Conservation (phyloP, 768 basidiomycete species). For the Lanmaoa rubissima region DNA sequence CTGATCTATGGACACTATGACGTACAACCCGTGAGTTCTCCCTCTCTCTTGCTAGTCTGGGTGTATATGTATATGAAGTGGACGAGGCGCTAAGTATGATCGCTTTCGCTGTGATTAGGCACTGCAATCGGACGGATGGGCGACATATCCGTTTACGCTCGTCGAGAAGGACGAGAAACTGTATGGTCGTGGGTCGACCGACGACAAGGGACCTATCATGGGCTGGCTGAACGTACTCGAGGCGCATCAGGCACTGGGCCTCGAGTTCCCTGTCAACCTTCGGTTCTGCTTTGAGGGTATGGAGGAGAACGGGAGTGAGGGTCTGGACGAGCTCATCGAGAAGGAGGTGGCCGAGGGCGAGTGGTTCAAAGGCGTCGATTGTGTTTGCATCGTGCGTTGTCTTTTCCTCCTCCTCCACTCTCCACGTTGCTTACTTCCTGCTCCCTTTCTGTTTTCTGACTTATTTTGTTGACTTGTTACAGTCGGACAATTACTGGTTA, state of each 20-base stretch:
- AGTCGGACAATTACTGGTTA: constrained; percentile 96
- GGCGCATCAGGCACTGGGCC: constrained; percentile 65
- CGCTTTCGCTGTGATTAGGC: constrained; percentile 29
- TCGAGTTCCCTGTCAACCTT: constrained; percentile 84
- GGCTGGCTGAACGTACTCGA: constrained; percentile 91
- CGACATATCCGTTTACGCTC: constrained; percentile 80
- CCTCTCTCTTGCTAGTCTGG: neutral
- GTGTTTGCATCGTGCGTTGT: constrained; percentile 81
- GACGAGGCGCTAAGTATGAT: neutral
- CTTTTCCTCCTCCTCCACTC: neutral
- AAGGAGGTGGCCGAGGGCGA: constrained; percentile 65
- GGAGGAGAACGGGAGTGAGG: constrained; percentile 94
- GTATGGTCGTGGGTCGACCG: constrained; percentile 87
- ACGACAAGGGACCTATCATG: constrained; percentile 88
- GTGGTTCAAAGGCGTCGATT: constrained; percentile 87
- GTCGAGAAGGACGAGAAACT: constrained; percentile 55
- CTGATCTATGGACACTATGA: constrained; percentile 95
- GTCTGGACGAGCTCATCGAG: constrained; percentile 82
- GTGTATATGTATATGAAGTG: neutral
- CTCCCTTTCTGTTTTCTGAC: neutral
- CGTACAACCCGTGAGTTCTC: constrained; percentile 74
- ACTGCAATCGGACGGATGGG: constrained; percentile 74
- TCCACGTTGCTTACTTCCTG: neutral
- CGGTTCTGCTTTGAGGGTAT: constrained; percentile 94
- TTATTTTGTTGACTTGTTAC: neutral